phyloP scores from a whole-genome alignment of 306 rosid genomes.

The Leucaena leucocephala region DNA sequence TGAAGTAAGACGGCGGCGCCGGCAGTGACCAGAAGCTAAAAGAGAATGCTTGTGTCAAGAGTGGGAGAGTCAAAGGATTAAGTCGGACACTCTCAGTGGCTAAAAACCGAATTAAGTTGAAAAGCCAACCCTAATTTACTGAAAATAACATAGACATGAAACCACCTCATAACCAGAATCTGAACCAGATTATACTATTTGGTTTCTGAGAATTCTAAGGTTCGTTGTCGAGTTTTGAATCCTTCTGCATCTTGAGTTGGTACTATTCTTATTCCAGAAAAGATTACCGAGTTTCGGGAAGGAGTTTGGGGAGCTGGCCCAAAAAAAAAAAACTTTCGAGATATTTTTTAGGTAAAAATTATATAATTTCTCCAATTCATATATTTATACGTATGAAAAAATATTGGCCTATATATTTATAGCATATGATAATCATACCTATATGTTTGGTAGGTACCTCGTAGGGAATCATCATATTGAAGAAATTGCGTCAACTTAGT shows the following conservation, averaged over 20 bases:
- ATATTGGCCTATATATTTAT: no score
- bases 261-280: neutral
- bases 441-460: no score
- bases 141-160: neutral
- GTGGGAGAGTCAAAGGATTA: neutral
- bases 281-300: no score
- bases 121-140: slow-evolving; percentile 23
- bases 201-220: neutral
- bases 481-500: no score
- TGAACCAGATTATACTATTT: slow-evolving; percentile 31
- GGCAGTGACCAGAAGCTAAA: neutral
- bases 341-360: no score
- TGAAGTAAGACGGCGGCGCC: slow-evolving; percentile 32
- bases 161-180: slow-evolving; percentile 43
- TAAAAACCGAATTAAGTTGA: slow-evolving; percentile 38
- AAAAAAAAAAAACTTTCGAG: no score
- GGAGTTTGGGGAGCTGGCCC: no score
- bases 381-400: no score
- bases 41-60: neutral
- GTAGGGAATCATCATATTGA: no score
- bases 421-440: no score
- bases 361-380: no score
- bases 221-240: neutral
- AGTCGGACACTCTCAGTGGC: slow-evolving; percentile 1
- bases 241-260: neutral